Conservation (phyloP, 768 basidiomycete species). For the Lactarius akahatsu region DNA sequence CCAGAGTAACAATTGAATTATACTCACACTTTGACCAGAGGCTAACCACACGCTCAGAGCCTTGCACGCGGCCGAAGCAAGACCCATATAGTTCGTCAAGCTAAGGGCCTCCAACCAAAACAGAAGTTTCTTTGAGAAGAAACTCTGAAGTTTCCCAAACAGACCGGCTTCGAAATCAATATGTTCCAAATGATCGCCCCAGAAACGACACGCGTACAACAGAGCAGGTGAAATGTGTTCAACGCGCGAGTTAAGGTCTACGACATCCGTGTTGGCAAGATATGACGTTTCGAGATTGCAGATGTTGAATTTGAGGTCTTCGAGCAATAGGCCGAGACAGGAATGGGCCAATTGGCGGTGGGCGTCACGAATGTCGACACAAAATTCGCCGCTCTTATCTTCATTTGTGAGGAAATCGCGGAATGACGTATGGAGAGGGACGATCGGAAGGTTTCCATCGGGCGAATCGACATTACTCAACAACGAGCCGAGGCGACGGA, state of each 20-base stretch:
- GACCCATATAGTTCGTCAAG: background rate
- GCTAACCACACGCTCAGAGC: background rate
- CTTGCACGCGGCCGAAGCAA: background rate
- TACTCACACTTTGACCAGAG: background rate
- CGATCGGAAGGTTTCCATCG: background rate
- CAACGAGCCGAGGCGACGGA: background rate
- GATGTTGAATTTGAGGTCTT: constrained; percentile 4
- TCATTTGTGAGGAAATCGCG: background rate
- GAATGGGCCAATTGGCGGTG: background rate
- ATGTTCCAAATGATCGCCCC: background rate
- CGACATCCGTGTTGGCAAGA: background rate
- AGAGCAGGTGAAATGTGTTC: constrained; percentile 1
- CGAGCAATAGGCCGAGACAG: background rate
- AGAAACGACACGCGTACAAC: constrained; percentile 9
- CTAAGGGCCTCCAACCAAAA: background rate
- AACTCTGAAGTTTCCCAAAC: background rate
- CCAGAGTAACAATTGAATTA: background rate
- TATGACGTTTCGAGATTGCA: constrained; percentile 4
- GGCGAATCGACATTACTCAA: constrained; percentile 2
- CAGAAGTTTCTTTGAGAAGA: background rate
- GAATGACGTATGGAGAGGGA: background rate
- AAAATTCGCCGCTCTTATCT: constrained; percentile 1
- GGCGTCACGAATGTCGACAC: background rate
- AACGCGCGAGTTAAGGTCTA: background rate
- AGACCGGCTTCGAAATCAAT: background rate